Base-by-base conservation (phyloP, 2,329 filamentous ascomycete species). In the Aspergillus proliferans region DNA sequence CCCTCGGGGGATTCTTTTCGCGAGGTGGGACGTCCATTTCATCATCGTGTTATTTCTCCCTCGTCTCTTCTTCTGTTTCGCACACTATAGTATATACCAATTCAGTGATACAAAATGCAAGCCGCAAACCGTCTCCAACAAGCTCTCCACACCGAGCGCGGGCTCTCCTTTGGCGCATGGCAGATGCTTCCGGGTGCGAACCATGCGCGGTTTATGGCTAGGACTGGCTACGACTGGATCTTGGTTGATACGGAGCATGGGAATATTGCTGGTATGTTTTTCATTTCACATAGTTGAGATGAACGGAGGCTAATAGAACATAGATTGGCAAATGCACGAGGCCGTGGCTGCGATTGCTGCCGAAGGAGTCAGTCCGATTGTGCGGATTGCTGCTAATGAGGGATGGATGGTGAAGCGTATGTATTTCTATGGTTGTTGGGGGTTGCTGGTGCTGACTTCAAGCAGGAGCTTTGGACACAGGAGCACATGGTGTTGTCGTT, bases 391-490 rank as follows among this genome's bases (percentile, higher is more conserved):
- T 12, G 77, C 77, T 22, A 80, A 80, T 48, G 78, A 83, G 65
- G 71, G 75, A 43, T 82, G 78, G 79, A 81, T 82, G 78, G 78
- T 83, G 50, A 83, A 83, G 61, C 69, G 80, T 73, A 62, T 12
- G 45, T 40, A 22, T 34, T 46, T 21, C 40, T 26, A 10, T 9
- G 12, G 4, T 41, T 10, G 6, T 18, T 33, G 26, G 6, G 22
- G 21, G 8, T 30, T 10, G 14, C n/a, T 26, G 34, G 30, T 15
- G 38, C 7, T 18, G 19, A 34, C 5, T 42, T 30, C 24, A 22
- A 6, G 46, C 49, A 75, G 71, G 73, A 45, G 80, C 80, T 9
- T 71, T 84, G 34, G 81, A 83, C 56, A 68, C 78, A 41, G 80
- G 80, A 34, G 80, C 80, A 6, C 80, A 83, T 59, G 80, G 79